phyloP scores from a whole-genome alignment of 768 basidiomycete genomes.

The Trametes coccinea region DNA sequence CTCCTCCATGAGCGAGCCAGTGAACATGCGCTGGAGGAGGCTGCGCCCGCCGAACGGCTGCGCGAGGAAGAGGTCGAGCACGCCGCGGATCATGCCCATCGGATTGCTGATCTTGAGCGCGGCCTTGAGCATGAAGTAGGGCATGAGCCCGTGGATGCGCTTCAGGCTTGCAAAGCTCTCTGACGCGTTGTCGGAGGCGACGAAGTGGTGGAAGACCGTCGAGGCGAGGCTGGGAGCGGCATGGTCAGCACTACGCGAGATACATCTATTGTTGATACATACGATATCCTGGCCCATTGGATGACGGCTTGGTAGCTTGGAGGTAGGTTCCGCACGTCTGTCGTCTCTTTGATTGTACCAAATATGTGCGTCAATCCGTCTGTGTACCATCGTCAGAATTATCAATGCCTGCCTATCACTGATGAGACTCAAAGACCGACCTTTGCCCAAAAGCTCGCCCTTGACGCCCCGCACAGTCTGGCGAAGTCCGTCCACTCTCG shows the following conservation, averaged over 20 bases:
- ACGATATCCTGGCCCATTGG: constrained; percentile 99
- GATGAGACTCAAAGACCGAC: constrained; percentile 36
- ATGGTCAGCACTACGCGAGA: neutral
- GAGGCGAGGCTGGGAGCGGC: constrained; percentile 73
- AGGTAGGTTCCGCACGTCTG: constrained; percentile 76
- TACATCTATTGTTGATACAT: constrained; percentile 33
- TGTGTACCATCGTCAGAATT: constrained; percentile 29
- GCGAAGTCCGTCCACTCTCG: constrained; percentile 81
- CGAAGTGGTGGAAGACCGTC: constrained; percentile 92
- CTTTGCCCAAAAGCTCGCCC: constrained; percentile 89
- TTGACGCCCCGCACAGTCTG: constrained; percentile 85
- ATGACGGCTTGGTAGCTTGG: constrained; percentile 84
- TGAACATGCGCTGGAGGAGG: constrained; percentile 95
- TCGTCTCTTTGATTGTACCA: constrained; percentile 79
- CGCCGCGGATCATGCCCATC: constrained; percentile 92
- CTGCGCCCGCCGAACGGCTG: constrained; percentile 95
- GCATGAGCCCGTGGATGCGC: constrained; percentile 94
- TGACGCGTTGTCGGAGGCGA: constrained; percentile 90
- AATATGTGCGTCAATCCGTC: constrained; percentile 92
- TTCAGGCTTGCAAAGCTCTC: constrained; percentile 87
- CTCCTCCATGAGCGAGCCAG: constrained; percentile 88
- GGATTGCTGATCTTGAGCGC: constrained; percentile 94
- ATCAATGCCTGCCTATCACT: too few species aligned
- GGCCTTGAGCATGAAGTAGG: constrained; percentile 94
- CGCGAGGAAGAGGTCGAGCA: constrained; percentile 94